Percentiles rank a stretch among this genome's conserved stretches.
Evolutionary conservation across 2,329 filamentous ascomycete genomes (phyloP).

Genomic region (Uncinocarpus reesii): DNA sequence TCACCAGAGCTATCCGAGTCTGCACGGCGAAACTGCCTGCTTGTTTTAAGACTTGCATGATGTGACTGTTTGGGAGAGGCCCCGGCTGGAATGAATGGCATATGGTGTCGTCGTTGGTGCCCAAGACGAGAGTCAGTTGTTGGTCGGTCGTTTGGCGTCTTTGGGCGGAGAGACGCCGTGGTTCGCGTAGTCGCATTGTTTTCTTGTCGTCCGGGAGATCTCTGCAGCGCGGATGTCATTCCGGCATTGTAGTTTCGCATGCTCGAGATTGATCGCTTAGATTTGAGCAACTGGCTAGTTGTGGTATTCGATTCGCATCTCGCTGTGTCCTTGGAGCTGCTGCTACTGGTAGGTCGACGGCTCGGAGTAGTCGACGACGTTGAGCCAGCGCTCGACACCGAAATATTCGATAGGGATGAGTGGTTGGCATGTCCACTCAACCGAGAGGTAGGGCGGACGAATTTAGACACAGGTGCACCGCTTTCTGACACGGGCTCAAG

Average conservation of each 20-base stretch:
- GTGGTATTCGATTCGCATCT: constrained; percentile 43
- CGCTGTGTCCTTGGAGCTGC: constrained; percentile 29
- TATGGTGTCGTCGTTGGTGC: constrained; percentile 48
- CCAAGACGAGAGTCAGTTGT: constrained; percentile 30
- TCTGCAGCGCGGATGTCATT: constrained; percentile 18
- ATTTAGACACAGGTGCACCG: constrained; percentile 58
- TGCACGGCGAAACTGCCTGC: constrained; percentile 64
- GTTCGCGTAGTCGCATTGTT: constrained; percentile 19
- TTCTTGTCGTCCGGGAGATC: constrained; percentile 33
- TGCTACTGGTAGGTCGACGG: constrained; percentile 47
- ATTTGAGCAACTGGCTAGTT: constrained; percentile 45
- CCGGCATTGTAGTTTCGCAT: constrained; percentile 32
- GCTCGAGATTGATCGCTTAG: constrained; percentile 52
- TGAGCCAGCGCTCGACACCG: constrained; percentile 51
- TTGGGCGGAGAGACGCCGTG: constrained; percentile 43
- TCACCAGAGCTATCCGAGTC: constrained; percentile 63
- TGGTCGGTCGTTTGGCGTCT: constrained; percentile 58
- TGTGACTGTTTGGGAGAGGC: constrained; percentile 64
- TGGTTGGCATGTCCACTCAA: constrained; percentile 56
- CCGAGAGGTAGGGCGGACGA: constrained; percentile 56
- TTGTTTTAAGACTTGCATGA: constrained; percentile 61
- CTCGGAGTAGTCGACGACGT: constrained; percentile 51
- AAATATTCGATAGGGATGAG: constrained; percentile 55
- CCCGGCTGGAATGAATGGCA: constrained; percentile 72
- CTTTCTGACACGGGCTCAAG: constrained; percentile 91